Conservation (phyloP, 306 rosid species). For the Vigna nakashimae region DNA sequence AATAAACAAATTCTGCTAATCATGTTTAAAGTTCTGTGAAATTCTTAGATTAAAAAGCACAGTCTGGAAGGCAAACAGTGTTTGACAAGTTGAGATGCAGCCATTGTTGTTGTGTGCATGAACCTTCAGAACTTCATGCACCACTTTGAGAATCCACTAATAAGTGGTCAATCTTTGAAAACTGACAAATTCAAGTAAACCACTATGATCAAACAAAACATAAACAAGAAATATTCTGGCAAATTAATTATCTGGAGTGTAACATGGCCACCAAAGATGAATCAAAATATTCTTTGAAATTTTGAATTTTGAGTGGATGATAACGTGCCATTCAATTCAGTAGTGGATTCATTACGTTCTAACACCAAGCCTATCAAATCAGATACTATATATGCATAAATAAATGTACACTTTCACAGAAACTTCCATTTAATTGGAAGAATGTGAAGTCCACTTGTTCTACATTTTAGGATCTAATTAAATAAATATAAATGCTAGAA, state of each 20-base stretch:
- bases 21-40: too few relatives aligned
- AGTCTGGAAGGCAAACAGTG: background rate
- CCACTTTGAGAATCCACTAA: conserved; percentile 39
- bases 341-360: conserved; percentile 20
- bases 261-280: conserved; percentile 23
- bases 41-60: too few relatives aligned
- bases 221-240: background rate
- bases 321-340: conserved; percentile 33
- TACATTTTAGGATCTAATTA: too few relatives aligned
- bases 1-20: too few relatives aligned
- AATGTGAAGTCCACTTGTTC: too few relatives aligned
- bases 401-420: background rate
- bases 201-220: background rate
- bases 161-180: background rate
- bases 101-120: background rate
- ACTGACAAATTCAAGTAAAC: conserved; percentile 30
- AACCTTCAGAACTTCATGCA: conserved; percentile 7
- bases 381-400: conserved; percentile 12
- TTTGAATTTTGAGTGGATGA: conserved; percentile 44
- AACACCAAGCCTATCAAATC: background rate
- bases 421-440: conserved; percentile 7
- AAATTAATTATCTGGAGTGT: conserved; percentile 16
- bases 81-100: conserved; percentile 16
- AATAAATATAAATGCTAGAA: too few relatives aligned
- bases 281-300: background rate